Conservation (phyloP, 208 protist genomes). For the Acanthamoeba divionensis region DNA sequence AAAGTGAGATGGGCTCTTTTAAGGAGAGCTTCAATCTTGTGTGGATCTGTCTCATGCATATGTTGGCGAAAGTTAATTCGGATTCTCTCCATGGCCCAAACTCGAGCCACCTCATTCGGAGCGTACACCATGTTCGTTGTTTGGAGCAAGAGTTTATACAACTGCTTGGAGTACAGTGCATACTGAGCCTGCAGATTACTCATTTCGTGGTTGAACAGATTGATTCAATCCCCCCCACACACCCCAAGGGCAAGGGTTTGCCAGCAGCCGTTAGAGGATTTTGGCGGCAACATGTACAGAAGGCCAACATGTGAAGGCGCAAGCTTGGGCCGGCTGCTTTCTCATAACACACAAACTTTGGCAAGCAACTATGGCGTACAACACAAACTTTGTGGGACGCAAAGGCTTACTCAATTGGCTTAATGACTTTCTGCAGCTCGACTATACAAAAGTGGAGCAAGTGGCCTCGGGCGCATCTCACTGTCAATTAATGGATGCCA, state of each 20-base stretch:
- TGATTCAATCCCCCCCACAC: no score
- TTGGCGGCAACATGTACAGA: no score
- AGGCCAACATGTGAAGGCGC: no score
- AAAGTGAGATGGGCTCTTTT: not conserved
- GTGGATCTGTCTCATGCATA: not conserved
- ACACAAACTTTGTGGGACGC: constrained; percentile 72
- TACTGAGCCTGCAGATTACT: constrained; percentile 42
- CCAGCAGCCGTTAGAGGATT: no score
- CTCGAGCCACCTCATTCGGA: not conserved
- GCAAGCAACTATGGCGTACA: no score
- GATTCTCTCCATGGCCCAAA: constrained; percentile 20
- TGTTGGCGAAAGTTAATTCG: constrained; percentile 3
- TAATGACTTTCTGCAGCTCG: constrained; percentile 77
- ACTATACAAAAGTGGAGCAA: constrained; percentile 81
- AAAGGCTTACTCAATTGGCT: constrained; percentile 81
- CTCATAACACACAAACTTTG: no score
- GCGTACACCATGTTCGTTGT: not conserved
- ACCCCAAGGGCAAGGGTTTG: no score
- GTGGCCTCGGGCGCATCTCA: constrained; percentile 83
- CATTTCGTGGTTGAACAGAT: no score
- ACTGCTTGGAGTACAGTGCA: constrained; percentile 21
- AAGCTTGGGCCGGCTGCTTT: no score
- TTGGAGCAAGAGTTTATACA: constrained; percentile 35
- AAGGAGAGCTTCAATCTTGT: constrained; percentile 7
- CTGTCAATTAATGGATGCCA: constrained; percentile 89